A percentile compares a stretch with the other conserved stretches of the same genome.
Evolutionary conservation across 352 stramenopile species (phyloP).

Genomic region (Phytophthora tubulina): DNA sequence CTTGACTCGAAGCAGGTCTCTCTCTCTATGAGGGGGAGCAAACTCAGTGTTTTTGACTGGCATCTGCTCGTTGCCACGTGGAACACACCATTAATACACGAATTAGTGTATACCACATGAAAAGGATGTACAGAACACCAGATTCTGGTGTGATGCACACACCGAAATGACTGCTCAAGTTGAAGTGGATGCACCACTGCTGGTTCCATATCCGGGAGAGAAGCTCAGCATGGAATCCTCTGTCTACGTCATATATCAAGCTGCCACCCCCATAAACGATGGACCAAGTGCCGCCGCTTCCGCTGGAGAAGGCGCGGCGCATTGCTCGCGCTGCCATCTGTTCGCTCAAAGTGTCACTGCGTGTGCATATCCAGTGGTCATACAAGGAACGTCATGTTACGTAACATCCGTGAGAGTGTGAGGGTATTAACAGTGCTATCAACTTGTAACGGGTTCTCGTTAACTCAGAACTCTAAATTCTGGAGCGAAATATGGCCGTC

Average conservation of each 20-base stretch:
- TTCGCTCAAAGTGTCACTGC: constrained; percentile 26
- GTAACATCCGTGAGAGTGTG: constrained; percentile 24
- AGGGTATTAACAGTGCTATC: constrained; percentile 25
- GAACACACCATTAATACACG: neutral
- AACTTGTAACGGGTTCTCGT: constrained; percentile 24
- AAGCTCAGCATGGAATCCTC: neutral
- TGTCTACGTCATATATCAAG: neutral
- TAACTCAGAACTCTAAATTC: constrained; percentile 30
- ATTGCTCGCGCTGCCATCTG: constrained; percentile 18
- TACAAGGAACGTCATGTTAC: neutral
- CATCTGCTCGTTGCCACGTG: constrained; percentile 20
- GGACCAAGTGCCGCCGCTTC: constrained; percentile 1
- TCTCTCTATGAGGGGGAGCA: constrained; percentile 6
- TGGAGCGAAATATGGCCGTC: constrained; percentile 32
- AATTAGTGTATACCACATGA: no score
- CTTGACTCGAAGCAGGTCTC: neutral
- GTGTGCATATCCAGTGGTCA: neutral
- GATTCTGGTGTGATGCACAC: neutral
- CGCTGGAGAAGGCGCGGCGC: constrained; percentile 27
- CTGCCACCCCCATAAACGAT: neutral
- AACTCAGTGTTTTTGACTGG: constrained; percentile 26
- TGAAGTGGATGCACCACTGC: constrained; percentile 9
- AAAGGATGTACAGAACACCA: neutral
- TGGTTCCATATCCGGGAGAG: neutral
- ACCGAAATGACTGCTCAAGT: constrained; percentile 15